These are phyloP conservation scores for Urtica urens DNA, from an alignment of 306 rosid species.

Conservation along the genomic window DNA sequence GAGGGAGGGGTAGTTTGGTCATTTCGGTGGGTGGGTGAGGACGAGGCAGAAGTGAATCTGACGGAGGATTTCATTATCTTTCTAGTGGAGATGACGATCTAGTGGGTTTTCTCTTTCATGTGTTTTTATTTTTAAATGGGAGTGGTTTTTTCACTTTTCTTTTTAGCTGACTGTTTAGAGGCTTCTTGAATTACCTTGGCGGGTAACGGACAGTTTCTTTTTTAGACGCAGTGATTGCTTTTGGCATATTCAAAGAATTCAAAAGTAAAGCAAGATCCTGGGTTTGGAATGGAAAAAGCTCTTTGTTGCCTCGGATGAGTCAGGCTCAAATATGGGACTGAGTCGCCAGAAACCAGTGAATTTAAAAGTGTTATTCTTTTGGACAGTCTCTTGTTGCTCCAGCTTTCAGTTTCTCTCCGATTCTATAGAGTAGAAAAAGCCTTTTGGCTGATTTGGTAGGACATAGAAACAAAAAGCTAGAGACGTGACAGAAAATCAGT, in stretches of 20 bases:
- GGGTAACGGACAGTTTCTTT: conserved; percentile 6
- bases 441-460: no score
- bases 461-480: no score
- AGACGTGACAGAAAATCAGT: no score
- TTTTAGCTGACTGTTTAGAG: not conserved
- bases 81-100: not conserved
- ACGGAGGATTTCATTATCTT: conserved; percentile 31
- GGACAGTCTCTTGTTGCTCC: no score
- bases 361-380: no score
- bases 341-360: no score
- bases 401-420: no score
- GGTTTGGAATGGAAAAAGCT: no score
- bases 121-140: not conserved
- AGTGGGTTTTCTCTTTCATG: not conserved
- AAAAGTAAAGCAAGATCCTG: not conserved
- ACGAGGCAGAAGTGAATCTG: conserved; percentile 17
- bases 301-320: no score
- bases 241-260: conserved; percentile 1
- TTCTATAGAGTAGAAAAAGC: no score
- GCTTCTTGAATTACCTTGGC: conserved; percentile 32
- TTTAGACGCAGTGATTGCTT: conserved; percentile 1
- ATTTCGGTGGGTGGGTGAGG: conserved; percentile 27
- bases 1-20: conserved; percentile 40
- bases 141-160: not conserved
- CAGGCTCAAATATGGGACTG: no score